Evolutionary conservation across 2,329 filamentous ascomycete genomes (phyloP).

Genomic region (Ophiobolus disseminans): DNA sequence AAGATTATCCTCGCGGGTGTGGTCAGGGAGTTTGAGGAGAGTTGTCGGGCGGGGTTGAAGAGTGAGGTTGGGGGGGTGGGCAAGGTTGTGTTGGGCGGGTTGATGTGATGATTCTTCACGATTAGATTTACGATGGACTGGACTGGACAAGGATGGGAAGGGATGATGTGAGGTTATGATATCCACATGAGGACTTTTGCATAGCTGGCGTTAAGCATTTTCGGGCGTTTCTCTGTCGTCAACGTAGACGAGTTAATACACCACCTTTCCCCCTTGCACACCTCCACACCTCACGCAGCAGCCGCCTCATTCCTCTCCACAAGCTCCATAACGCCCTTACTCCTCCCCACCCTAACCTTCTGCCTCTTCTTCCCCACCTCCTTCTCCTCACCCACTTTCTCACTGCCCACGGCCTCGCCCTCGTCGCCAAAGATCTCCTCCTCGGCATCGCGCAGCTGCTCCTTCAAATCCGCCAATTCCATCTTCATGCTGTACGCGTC

Average conservation of each 20-base stretch:
- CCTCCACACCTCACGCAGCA: conserved; percentile 13
- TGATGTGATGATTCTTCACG: too few relatives aligned
- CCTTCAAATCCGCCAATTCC: conserved; percentile 69
- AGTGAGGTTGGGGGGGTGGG: conserved; percentile 84
- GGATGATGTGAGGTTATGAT: conserved; percentile 4
- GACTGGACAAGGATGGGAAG: too few relatives aligned
- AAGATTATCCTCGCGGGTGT: conserved; percentile 89
- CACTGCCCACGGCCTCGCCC: conserved; percentile 45
- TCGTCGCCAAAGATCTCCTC: conserved; percentile 49
- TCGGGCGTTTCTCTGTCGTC: too few relatives aligned
- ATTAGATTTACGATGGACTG: too few relatives aligned
- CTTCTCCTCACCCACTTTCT: conserved; percentile 43
- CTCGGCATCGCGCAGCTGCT: conserved; percentile 58
- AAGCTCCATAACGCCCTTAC: conserved; percentile 78
- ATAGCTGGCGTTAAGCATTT: neutral
- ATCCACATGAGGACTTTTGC: neutral
- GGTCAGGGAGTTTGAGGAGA: conserved; percentile 92
- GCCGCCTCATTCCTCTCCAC: conserved; percentile 71
- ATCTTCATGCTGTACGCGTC: conserved; percentile 95
- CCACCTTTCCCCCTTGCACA: too few relatives aligned
- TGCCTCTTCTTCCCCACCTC: conserved; percentile 40
- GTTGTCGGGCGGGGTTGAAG: conserved; percentile 76
- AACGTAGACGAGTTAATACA: too few relatives aligned
- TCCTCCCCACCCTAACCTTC: conserved; percentile 79
- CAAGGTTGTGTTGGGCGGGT: conserved; percentile 85